Base-by-base conservation (phyloP, 73 alveolate genomes). In the Symbiodinium natans region DNA sequence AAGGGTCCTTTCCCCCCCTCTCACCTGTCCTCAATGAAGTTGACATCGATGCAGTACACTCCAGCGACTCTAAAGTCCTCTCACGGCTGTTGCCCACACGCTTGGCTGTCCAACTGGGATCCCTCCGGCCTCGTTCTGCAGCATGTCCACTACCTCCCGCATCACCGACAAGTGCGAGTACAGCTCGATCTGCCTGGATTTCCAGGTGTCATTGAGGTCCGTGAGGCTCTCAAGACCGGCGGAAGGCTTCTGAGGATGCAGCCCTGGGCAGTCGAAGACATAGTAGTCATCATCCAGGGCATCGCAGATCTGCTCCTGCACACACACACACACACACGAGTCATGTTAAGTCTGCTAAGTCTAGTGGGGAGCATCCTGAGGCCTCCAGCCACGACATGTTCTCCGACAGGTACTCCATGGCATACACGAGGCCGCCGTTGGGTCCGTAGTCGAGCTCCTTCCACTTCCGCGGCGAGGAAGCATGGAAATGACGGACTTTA, bases 211-310 rank as follows among this genome's bases (percentile, higher is more conserved):
- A 27, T 71, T n/a, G n/a, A n/a, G n/a, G n/a, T n/a, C n/a, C n/a
- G n/a, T n/a, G n/a, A n/a, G n/a, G n/a, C n/a, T n/a, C n/a, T n/a
- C n/a, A n/a, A n/a, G n/a, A 34, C 36, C 40, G 36, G 36, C 31
- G 8, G 8, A 21, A 39, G 87, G 33, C 15, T n/a, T n/a, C 74
- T 83, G n/a, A 36, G 92, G 21, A 7, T 11, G 42, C 23, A 39
- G 43, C 96, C 99, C 99, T 0, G 99, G 99, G 92, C 99, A 99
- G 90, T 99, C 99, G 82, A 99, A 99, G 82, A 99, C 86, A 95
- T 99, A 99, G 96, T 99, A 99, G 73, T 99, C 99, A 98, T 99
- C 99, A 84, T 99, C 99, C 40, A 99, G 99, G 84, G 99, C 99
- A 29, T 99, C 99, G 38, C 99, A 83, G 41, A 99, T 99, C 94